Evolutionary conservation across 1,284 basidiomycete genomes (phyloP).

Genomic region (Golubevia pallescens): DNA sequence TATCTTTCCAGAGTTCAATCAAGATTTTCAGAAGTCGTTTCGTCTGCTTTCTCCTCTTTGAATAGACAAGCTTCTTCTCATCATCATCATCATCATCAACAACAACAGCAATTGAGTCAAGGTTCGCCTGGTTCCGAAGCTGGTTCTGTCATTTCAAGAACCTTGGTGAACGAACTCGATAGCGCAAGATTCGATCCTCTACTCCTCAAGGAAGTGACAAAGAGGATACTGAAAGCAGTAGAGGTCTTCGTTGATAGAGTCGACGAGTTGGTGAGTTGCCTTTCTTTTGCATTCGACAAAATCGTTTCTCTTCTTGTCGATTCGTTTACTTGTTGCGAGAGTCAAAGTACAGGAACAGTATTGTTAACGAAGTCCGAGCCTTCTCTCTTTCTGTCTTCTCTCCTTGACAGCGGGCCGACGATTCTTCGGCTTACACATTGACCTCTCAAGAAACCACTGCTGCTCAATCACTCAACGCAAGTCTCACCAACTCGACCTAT

Average conservation of each 20-base stretch:
- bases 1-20: constrained; percentile 18
- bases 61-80: neutral
- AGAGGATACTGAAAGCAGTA: neutral
- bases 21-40: constrained; percentile 10
- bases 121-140: neutral
- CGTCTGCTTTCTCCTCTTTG: constrained; percentile 1
- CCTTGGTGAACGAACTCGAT: constrained; percentile 21
- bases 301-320: neutral
- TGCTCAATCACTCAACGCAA: constrained; percentile 17
- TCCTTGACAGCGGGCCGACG: too few species aligned
- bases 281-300: neutral
- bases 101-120: neutral
- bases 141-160: constrained; percentile 2
- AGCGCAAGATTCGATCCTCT: constrained; percentile 26
- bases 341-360: too few species aligned
- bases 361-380: too few species aligned
- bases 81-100: too few species aligned
- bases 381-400: too few species aligned
- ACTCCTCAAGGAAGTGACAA: constrained; percentile 12
- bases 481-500: constrained; percentile 15
- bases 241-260: too few species aligned
- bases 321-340: too few species aligned
- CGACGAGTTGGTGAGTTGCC: neutral
- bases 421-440: too few species aligned
- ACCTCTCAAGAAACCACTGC: constrained; percentile 2